phyloP scores from a whole-genome alignment of 2,329 filamentous ascomycete species.

The Scytalidium sp. region DNA sequence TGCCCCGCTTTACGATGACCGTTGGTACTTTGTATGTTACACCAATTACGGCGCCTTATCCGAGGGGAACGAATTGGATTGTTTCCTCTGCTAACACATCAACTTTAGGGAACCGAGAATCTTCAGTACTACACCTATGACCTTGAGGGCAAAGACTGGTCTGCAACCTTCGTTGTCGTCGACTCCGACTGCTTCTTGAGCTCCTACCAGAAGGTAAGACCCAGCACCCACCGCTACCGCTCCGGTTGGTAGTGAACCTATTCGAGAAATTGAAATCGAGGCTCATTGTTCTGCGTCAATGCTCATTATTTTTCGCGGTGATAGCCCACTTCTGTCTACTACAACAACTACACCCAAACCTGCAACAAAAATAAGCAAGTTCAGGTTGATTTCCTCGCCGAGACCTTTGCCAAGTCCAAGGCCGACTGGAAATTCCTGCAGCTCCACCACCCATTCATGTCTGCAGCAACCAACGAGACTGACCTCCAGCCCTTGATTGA shows the following conservation, averaged over 20 bases:
- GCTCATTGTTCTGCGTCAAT: no score
- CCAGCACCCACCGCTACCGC: background rate
- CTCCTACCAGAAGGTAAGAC: slow-evolving; percentile 13
- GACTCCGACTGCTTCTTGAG: slow-evolving; percentile 24
- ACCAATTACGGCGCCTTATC: slow-evolving; percentile 14
- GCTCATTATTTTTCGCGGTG: background rate
- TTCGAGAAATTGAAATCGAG: background rate
- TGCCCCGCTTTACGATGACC: slow-evolving; percentile 20
- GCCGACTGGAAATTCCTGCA: slow-evolving; percentile 24
- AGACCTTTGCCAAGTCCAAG: slow-evolving; percentile 18
- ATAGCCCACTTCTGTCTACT: slow-evolving; percentile 17
- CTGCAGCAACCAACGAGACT: slow-evolving; percentile 15
- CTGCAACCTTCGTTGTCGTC: slow-evolving; percentile 21
- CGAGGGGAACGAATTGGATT: slow-evolving; percentile 7
- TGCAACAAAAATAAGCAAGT: slow-evolving; percentile 18
- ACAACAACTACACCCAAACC: slow-evolving; percentile 17
- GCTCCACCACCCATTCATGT: slow-evolving; percentile 20
- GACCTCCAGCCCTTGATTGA: slow-evolving; percentile 20
- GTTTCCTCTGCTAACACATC: background rate
- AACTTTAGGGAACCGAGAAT: slow-evolving; percentile 2
- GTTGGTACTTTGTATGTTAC: slow-evolving; percentile 23
- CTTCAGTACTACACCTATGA: slow-evolving; percentile 11
- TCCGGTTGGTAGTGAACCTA: no score
- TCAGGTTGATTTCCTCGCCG: slow-evolving; percentile 18
- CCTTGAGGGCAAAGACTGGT: slow-evolving; percentile 18